A percentile compares a stretch with the other conserved stretches of the same genome.
Evolutionary conservation across 805 yeast species (phyloP).

Genomic region (Lipomyces japonicus): DNA sequence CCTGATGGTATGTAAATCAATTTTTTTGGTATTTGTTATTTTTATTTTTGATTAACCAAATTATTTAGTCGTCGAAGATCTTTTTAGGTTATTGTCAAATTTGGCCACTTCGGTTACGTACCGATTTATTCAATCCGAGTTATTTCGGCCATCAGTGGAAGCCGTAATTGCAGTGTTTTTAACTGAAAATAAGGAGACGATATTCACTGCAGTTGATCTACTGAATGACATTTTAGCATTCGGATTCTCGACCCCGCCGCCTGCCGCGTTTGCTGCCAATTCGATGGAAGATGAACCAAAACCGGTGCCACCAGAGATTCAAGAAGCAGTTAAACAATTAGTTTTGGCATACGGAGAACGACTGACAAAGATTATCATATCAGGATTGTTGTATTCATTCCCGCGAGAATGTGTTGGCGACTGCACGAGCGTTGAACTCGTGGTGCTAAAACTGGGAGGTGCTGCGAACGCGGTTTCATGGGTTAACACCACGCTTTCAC

Average conservation of each 20-base stretch:
- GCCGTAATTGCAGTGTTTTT: slow-evolving; percentile 54
- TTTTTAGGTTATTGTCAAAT: slow-evolving; percentile 74
- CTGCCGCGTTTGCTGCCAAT: slow-evolving; percentile 52
- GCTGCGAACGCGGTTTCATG: slow-evolving; percentile 52
- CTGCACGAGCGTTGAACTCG: slow-evolving; percentile 68
- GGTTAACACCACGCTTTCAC: slow-evolving; percentile 54
- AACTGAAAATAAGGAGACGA: slow-evolving; percentile 67
- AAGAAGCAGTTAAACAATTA: slow-evolving; percentile 47
- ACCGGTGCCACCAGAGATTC: slow-evolving; percentile 54
- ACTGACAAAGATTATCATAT: slow-evolving; percentile 51
- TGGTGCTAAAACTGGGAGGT: slow-evolving; percentile 49
- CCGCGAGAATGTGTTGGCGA: slow-evolving; percentile 68
- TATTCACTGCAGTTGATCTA: slow-evolving; percentile 66
- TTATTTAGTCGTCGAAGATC: slow-evolving; percentile 63
- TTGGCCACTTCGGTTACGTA: slow-evolving; percentile 70
- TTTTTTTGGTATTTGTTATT: background rate
- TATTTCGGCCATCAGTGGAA: slow-evolving; percentile 48
- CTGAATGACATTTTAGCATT: slow-evolving; percentile 77
- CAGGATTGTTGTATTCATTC: slow-evolving; percentile 68
- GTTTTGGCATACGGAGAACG: slow-evolving; percentile 55
- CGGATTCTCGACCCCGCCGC: slow-evolving; percentile 79
- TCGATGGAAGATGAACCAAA: slow-evolving; percentile 37
- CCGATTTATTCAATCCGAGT: slow-evolving; percentile 45
- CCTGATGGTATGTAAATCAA: slow-evolving; percentile 52
- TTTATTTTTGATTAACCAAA: background rate